Evolutionary conservation across 768 basidiomycete genomes (phyloP).

Genomic region (Lepiota venenata): DNA sequence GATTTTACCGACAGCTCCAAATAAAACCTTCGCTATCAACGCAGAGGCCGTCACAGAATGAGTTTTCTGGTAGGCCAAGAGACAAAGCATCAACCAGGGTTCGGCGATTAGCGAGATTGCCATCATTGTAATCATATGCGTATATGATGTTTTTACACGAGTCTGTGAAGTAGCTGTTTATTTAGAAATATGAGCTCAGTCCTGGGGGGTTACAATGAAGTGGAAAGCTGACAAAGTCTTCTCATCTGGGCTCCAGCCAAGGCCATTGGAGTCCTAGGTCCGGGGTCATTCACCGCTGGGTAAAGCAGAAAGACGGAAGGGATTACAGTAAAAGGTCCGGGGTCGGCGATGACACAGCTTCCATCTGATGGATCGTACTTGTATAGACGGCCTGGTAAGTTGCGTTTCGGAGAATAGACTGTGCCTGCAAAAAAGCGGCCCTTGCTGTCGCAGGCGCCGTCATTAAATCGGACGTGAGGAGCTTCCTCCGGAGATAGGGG

Average conservation of each 20-base stretch:
- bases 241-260: constrained; percentile 62
- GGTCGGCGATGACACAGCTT: constrained; percentile 50
- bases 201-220: neutral
- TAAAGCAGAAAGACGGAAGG: neutral
- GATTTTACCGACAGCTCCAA: constrained; percentile 55
- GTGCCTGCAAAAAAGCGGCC: constrained; percentile 72
- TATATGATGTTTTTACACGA: constrained; percentile 64
- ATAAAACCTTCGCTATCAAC: constrained; percentile 59
- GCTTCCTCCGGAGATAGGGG: constrained; percentile 43
- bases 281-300: constrained; percentile 9
- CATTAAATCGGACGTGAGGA: constrained; percentile 59
- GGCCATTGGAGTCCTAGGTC: constrained; percentile 55
- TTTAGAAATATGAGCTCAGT: constrained; percentile 5
- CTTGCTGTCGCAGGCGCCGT: constrained; percentile 62
- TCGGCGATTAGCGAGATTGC: constrained; percentile 53
- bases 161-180: constrained; percentile 66
- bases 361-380: constrained; percentile 50
- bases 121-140: constrained; percentile 62
- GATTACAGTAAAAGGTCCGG: constrained; percentile 63
- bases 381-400: constrained; percentile 55
- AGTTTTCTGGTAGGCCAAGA: constrained; percentile 43
- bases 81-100: constrained; percentile 55
- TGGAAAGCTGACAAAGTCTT: constrained; percentile 48
- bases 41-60: constrained; percentile 66
- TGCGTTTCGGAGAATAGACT: constrained; percentile 44